These are phyloP conservation scores for Lantana camara DNA, from an alignment of 257 asterid genomes.

Conservation along the genomic window DNA sequence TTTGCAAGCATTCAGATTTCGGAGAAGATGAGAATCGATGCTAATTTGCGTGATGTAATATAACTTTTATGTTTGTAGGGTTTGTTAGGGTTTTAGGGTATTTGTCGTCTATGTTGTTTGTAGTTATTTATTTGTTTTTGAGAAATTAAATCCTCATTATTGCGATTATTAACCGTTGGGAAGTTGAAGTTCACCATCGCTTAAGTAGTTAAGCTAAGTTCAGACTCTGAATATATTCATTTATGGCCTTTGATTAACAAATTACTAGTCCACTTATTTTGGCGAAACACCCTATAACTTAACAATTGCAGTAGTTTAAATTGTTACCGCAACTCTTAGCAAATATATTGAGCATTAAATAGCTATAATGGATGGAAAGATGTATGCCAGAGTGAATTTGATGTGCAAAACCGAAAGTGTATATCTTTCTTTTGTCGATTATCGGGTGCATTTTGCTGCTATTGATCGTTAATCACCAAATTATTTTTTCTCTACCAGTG, in stretches of 20 bases:
- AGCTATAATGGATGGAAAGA: conserved; percentile 15
- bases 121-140: not conserved
- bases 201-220: not conserved
- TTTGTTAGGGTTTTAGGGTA: conserved; percentile 21
- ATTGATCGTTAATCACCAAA: too few relatives aligned
- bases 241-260: not conserved
- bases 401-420: not conserved
- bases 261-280: not conserved
- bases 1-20: not conserved
- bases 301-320: not conserved
- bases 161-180: not conserved
- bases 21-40: conserved; percentile 5
- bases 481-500: not conserved
- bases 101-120: not conserved
- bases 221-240: not conserved
- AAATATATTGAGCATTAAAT: not conserved
- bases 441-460: not conserved
- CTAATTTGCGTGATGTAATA: conserved; percentile 9
- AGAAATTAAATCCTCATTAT: not conserved
- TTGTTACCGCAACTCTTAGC: not conserved
- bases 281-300: not conserved
- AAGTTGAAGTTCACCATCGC: not conserved
- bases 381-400: not conserved
- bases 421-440: not conserved
- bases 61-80: not conserved